phyloP scores from a whole-genome alignment of 2,329 filamentous ascomycete species.

The Mycosphaerella sp. region DNA sequence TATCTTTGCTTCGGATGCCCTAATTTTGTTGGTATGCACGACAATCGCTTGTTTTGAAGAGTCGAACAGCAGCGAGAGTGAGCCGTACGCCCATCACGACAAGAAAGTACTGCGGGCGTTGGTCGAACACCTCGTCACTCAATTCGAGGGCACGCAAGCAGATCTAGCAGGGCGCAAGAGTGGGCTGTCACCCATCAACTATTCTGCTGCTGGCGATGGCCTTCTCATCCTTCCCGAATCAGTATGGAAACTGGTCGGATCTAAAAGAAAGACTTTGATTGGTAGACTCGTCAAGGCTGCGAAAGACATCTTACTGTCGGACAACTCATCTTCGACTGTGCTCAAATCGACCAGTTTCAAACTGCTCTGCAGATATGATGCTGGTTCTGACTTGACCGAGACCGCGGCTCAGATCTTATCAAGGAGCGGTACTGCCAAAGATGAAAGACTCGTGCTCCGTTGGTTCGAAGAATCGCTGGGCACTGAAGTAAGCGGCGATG shows the following conservation, averaged over 20 bases:
- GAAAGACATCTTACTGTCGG: background rate
- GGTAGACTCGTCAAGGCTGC: background rate
- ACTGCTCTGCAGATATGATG: slow-evolving; percentile 2
- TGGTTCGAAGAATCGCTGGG: background rate
- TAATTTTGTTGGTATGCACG: background rate
- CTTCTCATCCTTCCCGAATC: background rate
- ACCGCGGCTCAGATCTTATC: background rate
- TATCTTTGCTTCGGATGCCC: background rate
- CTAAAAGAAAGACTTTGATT: background rate
- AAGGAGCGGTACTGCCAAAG: background rate
- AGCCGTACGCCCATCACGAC: background rate
- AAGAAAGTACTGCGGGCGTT: background rate
- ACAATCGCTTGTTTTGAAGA: slow-evolving; percentile 1
- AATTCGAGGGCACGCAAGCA: background rate
- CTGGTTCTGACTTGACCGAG: background rate
- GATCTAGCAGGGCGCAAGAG: background rate
- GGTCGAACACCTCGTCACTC: background rate
- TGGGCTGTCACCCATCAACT: background rate
- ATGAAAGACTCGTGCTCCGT: background rate
- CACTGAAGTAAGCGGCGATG: background rate
- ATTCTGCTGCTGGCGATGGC: background rate
- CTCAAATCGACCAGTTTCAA: background rate
- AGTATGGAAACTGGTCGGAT: background rate
- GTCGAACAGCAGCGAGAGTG: background rate
- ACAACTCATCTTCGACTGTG: background rate